Evolutionary conservation across 108 stramenopile genomes (phyloP), one percentile per base, ranked within the genome.

Genomic region (Fistulifera solaris): DNA sequence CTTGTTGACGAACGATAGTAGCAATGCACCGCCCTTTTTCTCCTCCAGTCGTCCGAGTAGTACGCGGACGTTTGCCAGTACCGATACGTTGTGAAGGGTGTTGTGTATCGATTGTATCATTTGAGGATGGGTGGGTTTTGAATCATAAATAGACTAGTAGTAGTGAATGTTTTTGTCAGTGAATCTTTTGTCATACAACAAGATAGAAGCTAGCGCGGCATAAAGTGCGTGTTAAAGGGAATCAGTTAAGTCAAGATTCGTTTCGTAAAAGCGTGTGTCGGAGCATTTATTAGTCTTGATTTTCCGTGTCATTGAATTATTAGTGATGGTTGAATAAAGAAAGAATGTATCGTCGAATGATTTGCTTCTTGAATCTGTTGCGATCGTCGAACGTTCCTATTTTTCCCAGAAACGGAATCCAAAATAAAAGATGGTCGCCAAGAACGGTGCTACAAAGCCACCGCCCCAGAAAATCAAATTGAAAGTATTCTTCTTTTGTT

Each of bases 351-450:
- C 31, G 31, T 35, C 3, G 31, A 35, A 35, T n/a, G 7, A 6
- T 23, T n/a, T 26, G 23, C 21, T 51, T 2, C n/a, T 24, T 11
- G 25, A 4, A 18, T 27, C 17, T 16, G 16, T 16, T n/a, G 19
- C 6, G 11, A 51, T 51, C 7, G 23, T 27, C 19, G 16, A 40
- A 5, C 17, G n/a, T 38, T 28, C 28, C 65, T 84, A 88, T 58
- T 76, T 78, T 58, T 83, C 78, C 87, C 88, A 89, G 60, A 89
- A 85, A 64, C 80, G 82, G 62, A 81, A 67, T 27, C 88, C 88
- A 58, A 89, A 89, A 63, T 89, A 87, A 40, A 48, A 81, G 63
- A 78, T 67, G 8, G 84, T 89, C 12, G 88, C 88, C 56, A 86
- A 60, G 46, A 89, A 89, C 16, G 88, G 88, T 49, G 88, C 88